These are phyloP conservation scores for Xylaria sp. DNA, from an alignment of 2,329 filamentous ascomycete genomes.

Conservation along the genomic window DNA sequence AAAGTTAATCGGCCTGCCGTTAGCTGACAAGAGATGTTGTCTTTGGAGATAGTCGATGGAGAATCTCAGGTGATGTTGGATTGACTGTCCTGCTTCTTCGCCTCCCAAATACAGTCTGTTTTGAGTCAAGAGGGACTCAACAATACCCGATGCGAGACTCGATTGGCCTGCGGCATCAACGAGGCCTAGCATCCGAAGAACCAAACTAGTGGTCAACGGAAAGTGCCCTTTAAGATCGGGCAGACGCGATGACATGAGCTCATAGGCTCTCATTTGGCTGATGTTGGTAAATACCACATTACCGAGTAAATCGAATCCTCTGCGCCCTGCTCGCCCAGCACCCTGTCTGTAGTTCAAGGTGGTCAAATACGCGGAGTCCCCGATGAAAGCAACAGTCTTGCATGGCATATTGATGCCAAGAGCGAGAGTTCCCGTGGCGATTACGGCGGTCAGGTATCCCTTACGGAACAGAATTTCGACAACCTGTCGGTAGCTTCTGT, in stretches of 20 bases:
- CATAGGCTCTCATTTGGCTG: conserved; percentile 67
- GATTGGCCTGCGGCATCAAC: conserved; percentile 73
- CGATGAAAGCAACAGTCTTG: conserved; percentile 81
- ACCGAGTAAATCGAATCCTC: conserved; percentile 82
- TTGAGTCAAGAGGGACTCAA: conserved; percentile 76
- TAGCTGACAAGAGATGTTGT: conserved; percentile 70
- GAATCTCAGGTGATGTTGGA: conserved; percentile 81
- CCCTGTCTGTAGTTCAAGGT: conserved; percentile 81
- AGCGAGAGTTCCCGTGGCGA: conserved; percentile 80
- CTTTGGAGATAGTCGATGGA: conserved; percentile 82
- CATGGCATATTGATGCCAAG: conserved; percentile 88
- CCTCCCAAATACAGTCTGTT: conserved; percentile 77
- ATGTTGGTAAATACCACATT: conserved; percentile 83
- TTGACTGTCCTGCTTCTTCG: conserved; percentile 72
- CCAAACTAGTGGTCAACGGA: conserved; percentile 77
- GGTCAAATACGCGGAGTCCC: conserved; percentile 78
- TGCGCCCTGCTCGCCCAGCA: conserved; percentile 79
- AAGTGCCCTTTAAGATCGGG: conserved; percentile 83
- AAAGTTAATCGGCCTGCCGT: conserved; percentile 76
- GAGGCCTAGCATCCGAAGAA: conserved; percentile 75
- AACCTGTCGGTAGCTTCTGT: conserved; percentile 77
- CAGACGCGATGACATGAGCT: conserved; percentile 77
- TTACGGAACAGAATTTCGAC: conserved; percentile 81
- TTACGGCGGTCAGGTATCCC: conserved; percentile 75
- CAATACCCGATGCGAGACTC: conserved; percentile 68